Conservation (phyloP, 2,329 filamentous ascomycete species). For the Bipolaris gigantea region DNA sequence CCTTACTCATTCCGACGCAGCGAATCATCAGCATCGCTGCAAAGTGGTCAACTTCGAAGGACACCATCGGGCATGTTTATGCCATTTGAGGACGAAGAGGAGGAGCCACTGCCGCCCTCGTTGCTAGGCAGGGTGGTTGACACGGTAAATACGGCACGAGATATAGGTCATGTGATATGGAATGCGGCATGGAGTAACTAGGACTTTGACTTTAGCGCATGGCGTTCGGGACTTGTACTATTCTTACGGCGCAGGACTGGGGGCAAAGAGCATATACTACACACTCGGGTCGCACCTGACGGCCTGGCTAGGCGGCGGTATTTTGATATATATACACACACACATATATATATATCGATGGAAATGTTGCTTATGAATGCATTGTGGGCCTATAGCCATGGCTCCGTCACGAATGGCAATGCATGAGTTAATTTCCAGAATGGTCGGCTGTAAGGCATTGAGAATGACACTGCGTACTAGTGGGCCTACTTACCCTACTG, state of each 20-base stretch:
- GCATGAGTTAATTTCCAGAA: slow-evolving; percentile 14
- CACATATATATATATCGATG: slow-evolving; percentile 9
- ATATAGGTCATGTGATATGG: slow-evolving; percentile 68
- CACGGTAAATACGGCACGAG: slow-evolving; percentile 67
- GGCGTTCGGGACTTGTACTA: slow-evolving; percentile 30
- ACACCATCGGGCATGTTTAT: slow-evolving; percentile 90
- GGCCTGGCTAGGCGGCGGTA: slow-evolving; percentile 23
- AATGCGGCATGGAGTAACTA: slow-evolving; percentile 64
- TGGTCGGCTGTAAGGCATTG: neutral
- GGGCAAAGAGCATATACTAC: slow-evolving; percentile 22
- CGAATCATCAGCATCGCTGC: slow-evolving; percentile 20
- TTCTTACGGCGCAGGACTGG: slow-evolving; percentile 20
- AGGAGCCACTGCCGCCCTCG: slow-evolving; percentile 58
- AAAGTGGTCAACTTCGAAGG: slow-evolving; percentile 65
- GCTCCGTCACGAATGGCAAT: slow-evolving; percentile 20
- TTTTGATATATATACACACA: slow-evolving; percentile 13
- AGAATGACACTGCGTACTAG: neutral
- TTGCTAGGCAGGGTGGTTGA: slow-evolving; percentile 80
- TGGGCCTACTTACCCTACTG: neutral
- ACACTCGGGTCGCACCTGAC: slow-evolving; percentile 13
- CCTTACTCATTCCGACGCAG: slow-evolving; percentile 24
- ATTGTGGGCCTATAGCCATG: slow-evolving; percentile 20
- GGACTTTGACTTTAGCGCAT: slow-evolving; percentile 26
- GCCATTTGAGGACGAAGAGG: slow-evolving; percentile 77
- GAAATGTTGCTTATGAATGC: slow-evolving; percentile 20